phyloP scores from a whole-genome alignment of 345 rosid species.

The Citrus australasica region DNA sequence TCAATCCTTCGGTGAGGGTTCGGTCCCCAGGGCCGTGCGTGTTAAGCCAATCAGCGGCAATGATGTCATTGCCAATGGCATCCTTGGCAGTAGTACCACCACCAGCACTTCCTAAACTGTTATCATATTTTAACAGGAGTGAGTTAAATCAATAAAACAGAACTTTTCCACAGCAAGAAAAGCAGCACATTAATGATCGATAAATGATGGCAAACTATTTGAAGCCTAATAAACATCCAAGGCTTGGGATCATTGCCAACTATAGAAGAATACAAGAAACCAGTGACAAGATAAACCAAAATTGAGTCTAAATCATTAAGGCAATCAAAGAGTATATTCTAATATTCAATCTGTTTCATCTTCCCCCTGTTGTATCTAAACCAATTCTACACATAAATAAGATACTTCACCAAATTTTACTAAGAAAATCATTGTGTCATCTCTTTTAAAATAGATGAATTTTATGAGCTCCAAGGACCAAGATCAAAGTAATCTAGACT shows the following conservation, averaged over 20 bases:
- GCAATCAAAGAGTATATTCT: background rate
- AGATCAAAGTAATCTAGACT: background rate
- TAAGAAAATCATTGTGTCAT: background rate
- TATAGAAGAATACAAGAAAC: background rate
- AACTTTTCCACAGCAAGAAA: background rate
- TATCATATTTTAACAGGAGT: background rate
- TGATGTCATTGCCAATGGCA: slow-evolving; percentile 78
- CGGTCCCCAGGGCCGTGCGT: slow-evolving; percentile 84
- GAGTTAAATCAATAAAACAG: background rate
- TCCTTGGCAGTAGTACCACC: slow-evolving; percentile 89
- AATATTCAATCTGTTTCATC: background rate
- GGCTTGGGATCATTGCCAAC: background rate
- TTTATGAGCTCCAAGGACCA: background rate
- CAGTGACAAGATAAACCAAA: background rate
- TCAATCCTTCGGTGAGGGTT: slow-evolving; percentile 83
- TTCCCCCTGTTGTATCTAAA: background rate
- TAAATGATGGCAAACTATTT: background rate
- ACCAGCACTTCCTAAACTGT: slow-evolving; percentile 50
- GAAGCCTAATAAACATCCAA: background rate
- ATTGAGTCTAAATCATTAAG: background rate
- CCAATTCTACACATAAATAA: background rate
- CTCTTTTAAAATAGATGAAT: background rate
- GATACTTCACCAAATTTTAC: background rate
- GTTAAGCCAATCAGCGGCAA: slow-evolving; percentile 76
- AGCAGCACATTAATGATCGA: too few species aligned